A percentile compares a stretch with the other conserved stretches of the same genome.
phyloP scores from a whole-genome alignment of 2,329 filamentous ascomycete species.

The Davidsoniella australis region DNA sequence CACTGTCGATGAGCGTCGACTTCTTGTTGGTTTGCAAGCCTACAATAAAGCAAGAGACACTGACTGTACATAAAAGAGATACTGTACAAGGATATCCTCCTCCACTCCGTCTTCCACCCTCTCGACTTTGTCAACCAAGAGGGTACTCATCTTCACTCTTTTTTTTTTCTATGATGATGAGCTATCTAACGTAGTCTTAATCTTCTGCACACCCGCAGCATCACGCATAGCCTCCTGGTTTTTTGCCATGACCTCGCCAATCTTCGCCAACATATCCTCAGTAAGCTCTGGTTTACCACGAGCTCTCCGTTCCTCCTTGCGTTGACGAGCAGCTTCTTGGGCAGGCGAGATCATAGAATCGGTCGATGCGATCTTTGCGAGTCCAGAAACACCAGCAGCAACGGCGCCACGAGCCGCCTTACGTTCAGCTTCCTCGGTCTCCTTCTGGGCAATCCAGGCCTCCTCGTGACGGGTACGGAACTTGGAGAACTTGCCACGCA shows the following conservation, averaged over 20 bases:
- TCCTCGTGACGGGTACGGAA: constrained; percentile 68
- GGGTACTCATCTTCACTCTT: background rate
- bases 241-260: constrained; percentile 42
- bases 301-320: constrained; percentile 32
- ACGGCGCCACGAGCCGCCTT: constrained; percentile 17
- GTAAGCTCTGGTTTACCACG: constrained; percentile 39
- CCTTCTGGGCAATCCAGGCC: constrained; percentile 51
- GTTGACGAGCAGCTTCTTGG: constrained; percentile 40
- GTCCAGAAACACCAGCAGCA: background rate
- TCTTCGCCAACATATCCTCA: constrained; percentile 42
- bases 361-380: constrained; percentile 15
- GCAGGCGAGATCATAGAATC: constrained; percentile 36
- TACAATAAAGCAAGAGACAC: background rate
- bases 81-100: background rate
- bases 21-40: no score
- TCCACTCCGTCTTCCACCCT: background rate
- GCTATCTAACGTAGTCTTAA: constrained; percentile 7
- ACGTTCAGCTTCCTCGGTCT: constrained; percentile 35
- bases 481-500: constrained; percentile 65
- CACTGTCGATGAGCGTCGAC: background rate
- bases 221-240: constrained; percentile 25
- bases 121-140: background rate
- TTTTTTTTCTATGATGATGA: background rate
- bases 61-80: no score
- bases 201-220: constrained; percentile 7